These are phyloP conservation scores for Mycosphaerelloides madeirae DNA, from an alignment of 2,329 filamentous ascomycete species.

Conservation along the genomic window DNA sequence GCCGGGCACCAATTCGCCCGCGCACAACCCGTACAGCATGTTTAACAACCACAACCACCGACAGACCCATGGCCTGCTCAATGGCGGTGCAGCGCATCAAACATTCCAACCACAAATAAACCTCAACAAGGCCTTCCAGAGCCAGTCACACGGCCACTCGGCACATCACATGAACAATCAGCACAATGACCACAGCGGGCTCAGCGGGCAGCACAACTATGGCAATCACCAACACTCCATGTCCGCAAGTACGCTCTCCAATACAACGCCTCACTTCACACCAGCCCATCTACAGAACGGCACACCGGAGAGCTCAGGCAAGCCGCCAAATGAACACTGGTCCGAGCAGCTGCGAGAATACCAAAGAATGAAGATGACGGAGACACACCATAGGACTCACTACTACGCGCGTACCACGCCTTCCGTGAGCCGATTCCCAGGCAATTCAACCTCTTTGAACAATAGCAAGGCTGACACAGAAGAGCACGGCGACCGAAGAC, in stretches of 20 bases:
- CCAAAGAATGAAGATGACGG: constrained; percentile 25
- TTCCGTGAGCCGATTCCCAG: constrained; percentile 25
- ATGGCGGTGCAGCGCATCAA: constrained; percentile 61
- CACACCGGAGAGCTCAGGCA: constrained; percentile 54
- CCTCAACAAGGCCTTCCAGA: constrained; percentile 67
- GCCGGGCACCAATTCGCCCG: constrained; percentile 49
- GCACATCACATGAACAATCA: constrained; percentile 39
- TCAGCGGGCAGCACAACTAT: constrained; percentile 54
- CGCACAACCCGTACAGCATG: constrained; percentile 69
- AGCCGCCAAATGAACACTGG: constrained; percentile 70
- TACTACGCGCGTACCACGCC: constrained; percentile 68
- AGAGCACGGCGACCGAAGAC: constrained; percentile 59
- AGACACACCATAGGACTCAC: constrained; percentile 44
- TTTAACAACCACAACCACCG: constrained; percentile 63
- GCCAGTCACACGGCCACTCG: constrained; percentile 48
- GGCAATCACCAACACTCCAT: constrained; percentile 59
- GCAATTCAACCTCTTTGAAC: constrained; percentile 27
- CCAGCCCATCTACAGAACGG: constrained; percentile 57
- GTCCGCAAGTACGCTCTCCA: constrained; percentile 58
- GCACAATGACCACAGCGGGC: constrained; percentile 45
- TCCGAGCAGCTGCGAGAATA: constrained; percentile 68
- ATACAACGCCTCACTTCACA: constrained; percentile 59
- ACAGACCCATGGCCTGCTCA: constrained; percentile 70
- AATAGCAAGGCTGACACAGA: constrained; percentile 49
- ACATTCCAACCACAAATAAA: constrained; percentile 51